Conservation (phyloP, 2,329 filamentous ascomycete species). For the Mycosphaerella sp. region DNA sequence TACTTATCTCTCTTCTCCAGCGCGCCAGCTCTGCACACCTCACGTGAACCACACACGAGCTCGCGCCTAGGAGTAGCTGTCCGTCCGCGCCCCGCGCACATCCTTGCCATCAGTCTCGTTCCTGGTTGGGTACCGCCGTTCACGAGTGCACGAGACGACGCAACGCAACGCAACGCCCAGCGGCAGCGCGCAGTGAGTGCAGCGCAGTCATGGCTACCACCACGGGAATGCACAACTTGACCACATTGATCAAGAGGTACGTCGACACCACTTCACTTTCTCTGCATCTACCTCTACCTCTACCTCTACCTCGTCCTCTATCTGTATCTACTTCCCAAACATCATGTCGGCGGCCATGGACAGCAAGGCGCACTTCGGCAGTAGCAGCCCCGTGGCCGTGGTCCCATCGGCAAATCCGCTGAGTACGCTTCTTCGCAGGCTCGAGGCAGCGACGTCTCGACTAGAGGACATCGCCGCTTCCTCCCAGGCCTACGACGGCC, state of each 20-base stretch:
- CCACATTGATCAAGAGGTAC: slow-evolving; percentile 95
- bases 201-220: slow-evolving; percentile 8
- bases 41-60: no score
- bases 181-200: no score
- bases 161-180: no score
- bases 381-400: slow-evolving; percentile 16
- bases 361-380: slow-evolving; percentile 17
- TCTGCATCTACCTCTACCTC: not conserved
- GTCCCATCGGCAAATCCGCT: slow-evolving; percentile 39
- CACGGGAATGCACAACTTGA: slow-evolving; percentile 85
- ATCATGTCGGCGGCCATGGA: slow-evolving; percentile 9
- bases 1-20: no score
- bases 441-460: slow-evolving; percentile 92
- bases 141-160: no score
- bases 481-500: slow-evolving; percentile 49
- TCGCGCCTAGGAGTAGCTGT: no score
- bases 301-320: slow-evolving; percentile 1
- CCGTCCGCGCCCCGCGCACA: no score
- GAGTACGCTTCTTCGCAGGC: slow-evolving; percentile 55
- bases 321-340: not conserved
- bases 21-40: no score
- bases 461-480: slow-evolving; percentile 93
- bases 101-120: no score
- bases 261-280: not conserved
- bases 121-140: no score